Evolutionary conservation across 441 rosid species (phyloP), one percentile per base, ranked within the genome.

Genomic region (Euphorbia corollata): DNA sequence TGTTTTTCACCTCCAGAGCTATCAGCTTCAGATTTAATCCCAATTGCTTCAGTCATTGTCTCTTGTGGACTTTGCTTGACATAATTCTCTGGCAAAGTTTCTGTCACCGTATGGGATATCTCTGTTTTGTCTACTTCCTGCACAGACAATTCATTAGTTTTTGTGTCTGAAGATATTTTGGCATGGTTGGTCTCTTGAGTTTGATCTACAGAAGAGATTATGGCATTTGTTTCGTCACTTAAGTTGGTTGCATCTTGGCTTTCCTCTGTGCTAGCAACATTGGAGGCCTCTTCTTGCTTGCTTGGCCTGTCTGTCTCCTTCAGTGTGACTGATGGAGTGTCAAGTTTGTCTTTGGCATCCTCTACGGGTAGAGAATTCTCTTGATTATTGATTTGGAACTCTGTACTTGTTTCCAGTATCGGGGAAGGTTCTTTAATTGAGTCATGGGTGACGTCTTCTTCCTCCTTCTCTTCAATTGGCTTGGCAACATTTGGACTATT

Each of bases 41-140:
- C 70, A 1, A 60, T 53, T 27, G 34, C 59, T 61, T 69, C 77
- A 48, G 6, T 65, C 1, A 57, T 53, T 8, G 59, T 68, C 48
- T 68, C 70, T 64, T 68, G 23, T 57, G 64, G 64, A 62, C 59
- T 64, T 47, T 15, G 47, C 64, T 74, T 67, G 57, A 34, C n/a
- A 22, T 47, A 32, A 60, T 64, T 56, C 27, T 69, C 68, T 38
- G 71, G 24, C 51, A 15, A 16, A 30, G 54, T 62, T 71, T 71
- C 72, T 30, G 73, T 18, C 56, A 64, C 70, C 10, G 6, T 63
- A 32, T 39, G 54, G 19, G 59, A 23, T 22, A 55, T 36, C 16
- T 74, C 78, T 47, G 61, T 68, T 56, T 64, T 70, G 19, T 51
- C 75, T 62, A 6, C 73, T 68, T 43, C 54, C 62, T 72, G 75